phyloP scores from a whole-genome alignment of 768 basidiomycete genomes.

The Suillus hirtellus region DNA sequence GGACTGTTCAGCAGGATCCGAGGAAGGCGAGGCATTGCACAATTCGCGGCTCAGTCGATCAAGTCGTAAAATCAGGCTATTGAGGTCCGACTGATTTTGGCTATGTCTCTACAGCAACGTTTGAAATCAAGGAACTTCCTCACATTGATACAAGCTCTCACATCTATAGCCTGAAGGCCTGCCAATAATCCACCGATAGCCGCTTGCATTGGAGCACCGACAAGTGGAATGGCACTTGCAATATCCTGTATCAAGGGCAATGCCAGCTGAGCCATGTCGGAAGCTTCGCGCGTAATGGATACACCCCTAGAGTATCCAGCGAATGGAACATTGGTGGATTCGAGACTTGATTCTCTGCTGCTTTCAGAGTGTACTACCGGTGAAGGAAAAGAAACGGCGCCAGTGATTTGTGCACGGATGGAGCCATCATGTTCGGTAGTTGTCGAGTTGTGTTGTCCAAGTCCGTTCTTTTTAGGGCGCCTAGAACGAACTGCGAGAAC shows the following conservation, averaged over 20 bases:
- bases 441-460: background rate
- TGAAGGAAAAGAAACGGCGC: background rate
- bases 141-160: background rate
- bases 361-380: background rate
- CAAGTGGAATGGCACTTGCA: background rate
- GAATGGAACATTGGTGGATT: background rate
- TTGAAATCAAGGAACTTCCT: background rate
- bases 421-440: background rate
- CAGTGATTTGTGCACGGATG: background rate
- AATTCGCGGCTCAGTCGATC: background rate
- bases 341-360: background rate
- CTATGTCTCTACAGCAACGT: background rate
- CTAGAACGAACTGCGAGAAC: background rate
- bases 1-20: background rate
- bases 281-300: background rate
- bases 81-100: background rate
- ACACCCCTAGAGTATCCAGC: background rate
- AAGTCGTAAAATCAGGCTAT: background rate
- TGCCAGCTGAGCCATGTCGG: background rate
- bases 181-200: background rate
- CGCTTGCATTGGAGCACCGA: background rate
- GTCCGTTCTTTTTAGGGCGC: background rate
- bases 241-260: background rate
- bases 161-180: background rate
- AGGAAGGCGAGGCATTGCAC: background rate